These are phyloP conservation scores for Podaxis sp. DNA, from an alignment of 768 basidiomycete genomes.

Conservation along the genomic window DNA sequence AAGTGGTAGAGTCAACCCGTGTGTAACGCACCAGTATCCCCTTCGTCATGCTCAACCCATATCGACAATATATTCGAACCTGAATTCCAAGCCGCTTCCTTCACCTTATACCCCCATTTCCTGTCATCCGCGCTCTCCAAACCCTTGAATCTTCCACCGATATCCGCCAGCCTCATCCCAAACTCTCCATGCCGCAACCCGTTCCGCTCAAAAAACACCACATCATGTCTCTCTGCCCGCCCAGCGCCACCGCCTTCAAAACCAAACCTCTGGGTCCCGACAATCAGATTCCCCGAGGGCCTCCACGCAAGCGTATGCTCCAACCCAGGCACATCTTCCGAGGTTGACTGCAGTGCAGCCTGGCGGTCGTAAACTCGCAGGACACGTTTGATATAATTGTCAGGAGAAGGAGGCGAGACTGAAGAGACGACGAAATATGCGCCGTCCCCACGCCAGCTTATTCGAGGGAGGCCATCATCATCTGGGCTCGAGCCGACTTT, in stretches of 20 bases:
- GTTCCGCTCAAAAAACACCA: slow-evolving; percentile 95
- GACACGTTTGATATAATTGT: slow-evolving; percentile 41
- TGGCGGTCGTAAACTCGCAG: slow-evolving; percentile 78
- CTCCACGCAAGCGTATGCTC: slow-evolving; percentile 83
- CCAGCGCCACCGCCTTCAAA: slow-evolving; percentile 69
- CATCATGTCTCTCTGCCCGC: slow-evolving; percentile 70
- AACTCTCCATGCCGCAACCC: slow-evolving; percentile 93
- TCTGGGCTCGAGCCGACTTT: slow-evolving; percentile 57
- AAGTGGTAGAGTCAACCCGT: background rate
- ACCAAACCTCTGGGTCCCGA: slow-evolving; percentile 78
- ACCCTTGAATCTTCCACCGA: slow-evolving; percentile 35
- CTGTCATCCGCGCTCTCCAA: slow-evolving; percentile 29
- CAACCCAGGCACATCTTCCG: slow-evolving; percentile 79
- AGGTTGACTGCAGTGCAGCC: slow-evolving; percentile 77
- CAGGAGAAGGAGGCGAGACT: slow-evolving; percentile 43
- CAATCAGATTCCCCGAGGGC: slow-evolving; percentile 86
- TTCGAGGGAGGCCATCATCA: slow-evolving; percentile 69
- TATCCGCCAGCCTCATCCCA: slow-evolving; percentile 43
- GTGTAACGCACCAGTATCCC: slow-evolving; percentile 64
- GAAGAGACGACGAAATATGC: slow-evolving; percentile 85
- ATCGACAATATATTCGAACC: slow-evolving; percentile 85
- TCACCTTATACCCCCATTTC: slow-evolving; percentile 70
- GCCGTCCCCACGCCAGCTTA: slow-evolving; percentile 95
- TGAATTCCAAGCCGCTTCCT: slow-evolving; percentile 81
- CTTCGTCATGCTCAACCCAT: slow-evolving; percentile 72